Evolutionary conservation across 768 basidiomycete species (phyloP).

Genomic region (Serendipita sp.): DNA sequence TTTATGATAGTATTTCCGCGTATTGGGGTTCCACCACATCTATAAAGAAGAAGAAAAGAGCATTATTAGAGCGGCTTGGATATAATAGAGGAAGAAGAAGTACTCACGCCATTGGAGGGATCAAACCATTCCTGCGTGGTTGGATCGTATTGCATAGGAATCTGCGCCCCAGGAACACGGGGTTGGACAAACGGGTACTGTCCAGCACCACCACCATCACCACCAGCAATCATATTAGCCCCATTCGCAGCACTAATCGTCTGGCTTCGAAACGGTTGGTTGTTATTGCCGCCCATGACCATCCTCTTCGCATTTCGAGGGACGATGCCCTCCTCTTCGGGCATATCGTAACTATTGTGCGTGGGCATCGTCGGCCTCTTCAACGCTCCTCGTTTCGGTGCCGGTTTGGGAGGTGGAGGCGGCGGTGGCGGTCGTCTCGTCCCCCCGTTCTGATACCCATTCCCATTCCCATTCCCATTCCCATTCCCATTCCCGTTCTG

Average conservation of each 20-base stretch:
- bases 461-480: too few relatives aligned
- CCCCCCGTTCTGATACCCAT: background rate
- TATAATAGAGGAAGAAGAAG: too few relatives aligned
- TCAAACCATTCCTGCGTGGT: background rate
- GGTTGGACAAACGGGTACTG: background rate
- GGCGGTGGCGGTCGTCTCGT: background rate
- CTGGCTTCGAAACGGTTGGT: background rate
- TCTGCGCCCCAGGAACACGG: background rate
- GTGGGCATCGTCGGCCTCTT: background rate
- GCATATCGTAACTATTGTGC: background rate
- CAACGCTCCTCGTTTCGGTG: background rate
- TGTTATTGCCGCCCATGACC: background rate
- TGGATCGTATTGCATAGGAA: background rate
- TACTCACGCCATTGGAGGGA: background rate
- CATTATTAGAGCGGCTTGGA: too few relatives aligned
- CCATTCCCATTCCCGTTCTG: too few relatives aligned
- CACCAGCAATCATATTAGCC: too few relatives aligned
- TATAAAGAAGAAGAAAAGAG: too few relatives aligned
- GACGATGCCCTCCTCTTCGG: background rate
- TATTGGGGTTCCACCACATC: constrained; percentile 1
- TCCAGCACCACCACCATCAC: too few relatives aligned
- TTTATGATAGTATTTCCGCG: background rate
- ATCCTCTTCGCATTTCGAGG: background rate
- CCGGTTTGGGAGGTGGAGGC: background rate
- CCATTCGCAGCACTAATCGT: background rate